These are phyloP conservation scores for Jacaranda copaia DNA, from an alignment of 257 asterid species.

Conservation along the genomic window DNA sequence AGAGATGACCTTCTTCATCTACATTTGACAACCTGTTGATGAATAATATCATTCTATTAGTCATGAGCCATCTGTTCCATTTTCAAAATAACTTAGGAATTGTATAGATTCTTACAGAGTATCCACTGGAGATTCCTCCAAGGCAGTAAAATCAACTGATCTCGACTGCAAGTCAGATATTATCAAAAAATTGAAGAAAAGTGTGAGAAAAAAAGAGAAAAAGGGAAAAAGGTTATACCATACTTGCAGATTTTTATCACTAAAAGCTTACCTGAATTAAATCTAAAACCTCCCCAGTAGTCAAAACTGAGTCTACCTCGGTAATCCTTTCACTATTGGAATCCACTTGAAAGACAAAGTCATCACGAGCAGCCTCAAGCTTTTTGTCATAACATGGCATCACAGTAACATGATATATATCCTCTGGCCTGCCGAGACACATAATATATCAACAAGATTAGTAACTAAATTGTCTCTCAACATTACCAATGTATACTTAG, in stretches of 20 bases:
- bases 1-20: constrained; percentile 70
- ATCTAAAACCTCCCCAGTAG: constrained; percentile 94
- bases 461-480: constrained; percentile 28
- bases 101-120: constrained; percentile 63
- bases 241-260: background rate
- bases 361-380: constrained; percentile 97
- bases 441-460: constrained; percentile 34
- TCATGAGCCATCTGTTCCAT: constrained; percentile 18
- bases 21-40: constrained; percentile 73
- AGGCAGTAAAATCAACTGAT: constrained; percentile 65
- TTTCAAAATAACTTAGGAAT: constrained; percentile 15
- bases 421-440: constrained; percentile 72
- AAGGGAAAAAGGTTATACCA: background rate
- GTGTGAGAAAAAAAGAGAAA: background rate
- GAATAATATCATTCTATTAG: constrained; percentile 24
- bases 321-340: constrained; percentile 63
- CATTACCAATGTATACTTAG: background rate
- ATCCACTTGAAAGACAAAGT: constrained; percentile 74
- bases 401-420: constrained; percentile 91
- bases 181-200: background rate
- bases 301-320: constrained; percentile 96
- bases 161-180: constrained; percentile 63
- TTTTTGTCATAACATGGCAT: constrained; percentile 99
- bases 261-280: constrained; percentile 71
- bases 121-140: constrained; percentile 92